phyloP scores from a whole-genome alignment of 768 basidiomycete species.

The Sporobolomyces pararoseus region DNA sequence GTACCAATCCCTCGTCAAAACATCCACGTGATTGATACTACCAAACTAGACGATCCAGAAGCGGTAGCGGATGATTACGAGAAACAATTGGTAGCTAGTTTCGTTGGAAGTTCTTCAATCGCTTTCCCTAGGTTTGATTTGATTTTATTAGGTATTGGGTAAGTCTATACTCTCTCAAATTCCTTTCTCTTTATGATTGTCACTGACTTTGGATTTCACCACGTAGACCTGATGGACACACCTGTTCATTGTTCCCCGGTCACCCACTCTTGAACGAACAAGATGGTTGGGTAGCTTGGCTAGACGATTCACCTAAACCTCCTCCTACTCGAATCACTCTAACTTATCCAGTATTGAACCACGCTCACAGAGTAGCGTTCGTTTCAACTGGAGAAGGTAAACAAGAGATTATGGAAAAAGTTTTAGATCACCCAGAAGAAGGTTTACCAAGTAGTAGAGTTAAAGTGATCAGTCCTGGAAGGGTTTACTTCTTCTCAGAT shows the following conservation, averaged over 20 bases:
- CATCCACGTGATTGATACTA: conserved; percentile 76
- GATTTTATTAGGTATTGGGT: conserved; percentile 92
- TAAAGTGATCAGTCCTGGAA: conserved; percentile 70
- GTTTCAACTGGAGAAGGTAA: conserved; percentile 81
- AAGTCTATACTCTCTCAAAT: conserved; percentile 52
- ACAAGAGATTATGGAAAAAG: conserved; percentile 63
- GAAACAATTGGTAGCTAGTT: conserved; percentile 72
- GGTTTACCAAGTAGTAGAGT: conserved; percentile 81
- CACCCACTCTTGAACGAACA: conserved; percentile 77
- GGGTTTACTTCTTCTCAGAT: conserved; percentile 92
- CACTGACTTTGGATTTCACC: neutral
- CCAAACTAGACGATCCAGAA: conserved; percentile 48
- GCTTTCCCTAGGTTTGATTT: conserved; percentile 97
- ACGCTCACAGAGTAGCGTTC: conserved; percentile 80
- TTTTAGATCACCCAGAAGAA: conserved; percentile 76
- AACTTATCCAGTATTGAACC: conserved; percentile 85
- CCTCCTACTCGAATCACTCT: conserved; percentile 85
- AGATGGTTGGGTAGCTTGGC: conserved; percentile 89
- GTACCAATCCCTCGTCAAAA: conserved; percentile 71
- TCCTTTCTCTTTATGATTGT: neutral
- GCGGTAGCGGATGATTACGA: conserved; percentile 54
- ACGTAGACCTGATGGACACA: conserved; percentile 68
- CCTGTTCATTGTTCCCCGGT: conserved; percentile 93
- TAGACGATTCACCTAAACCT: conserved; percentile 91
- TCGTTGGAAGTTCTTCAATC: conserved; percentile 86